These are phyloP conservation scores for Takashimella koratensis DNA, from an alignment of 1,284 basidiomycete genomes.

Conservation along the genomic window DNA sequence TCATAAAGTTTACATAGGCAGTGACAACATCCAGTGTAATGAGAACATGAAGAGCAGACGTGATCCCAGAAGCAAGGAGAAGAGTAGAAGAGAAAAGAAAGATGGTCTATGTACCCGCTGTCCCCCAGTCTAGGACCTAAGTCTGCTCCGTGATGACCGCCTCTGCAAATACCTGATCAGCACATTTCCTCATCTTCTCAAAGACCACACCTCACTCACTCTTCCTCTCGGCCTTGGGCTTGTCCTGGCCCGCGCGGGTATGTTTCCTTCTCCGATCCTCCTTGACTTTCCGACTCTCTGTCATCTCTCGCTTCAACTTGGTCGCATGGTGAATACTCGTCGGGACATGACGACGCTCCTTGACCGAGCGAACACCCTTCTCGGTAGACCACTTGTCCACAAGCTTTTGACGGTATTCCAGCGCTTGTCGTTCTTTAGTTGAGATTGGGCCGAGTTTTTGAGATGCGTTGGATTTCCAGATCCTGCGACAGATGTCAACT, in stretches of 20 bases:
- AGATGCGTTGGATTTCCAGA: constrained; percentile 93
- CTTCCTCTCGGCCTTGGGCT: constrained; percentile 89
- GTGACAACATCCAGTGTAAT: too few relatives aligned
- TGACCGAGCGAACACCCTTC: constrained; percentile 73
- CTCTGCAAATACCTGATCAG: constrained; percentile 52
- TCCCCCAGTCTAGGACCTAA: constrained; percentile 33
- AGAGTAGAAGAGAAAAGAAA: neutral
- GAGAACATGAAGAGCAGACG: too few relatives aligned
- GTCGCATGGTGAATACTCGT: constrained; percentile 83
- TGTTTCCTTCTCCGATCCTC: constrained; percentile 90
- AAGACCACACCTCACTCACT: constrained; percentile 46
- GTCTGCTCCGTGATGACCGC: constrained; percentile 74
- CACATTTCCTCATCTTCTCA: neutral
- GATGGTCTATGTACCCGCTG: neutral
- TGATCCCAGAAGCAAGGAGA: too few relatives aligned
- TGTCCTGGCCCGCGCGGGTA: constrained; percentile 74
- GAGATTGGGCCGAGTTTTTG: constrained; percentile 90
- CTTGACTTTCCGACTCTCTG: constrained; percentile 83
- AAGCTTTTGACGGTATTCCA: constrained; percentile 88
- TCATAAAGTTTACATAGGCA: too few relatives aligned
- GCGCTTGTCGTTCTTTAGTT: constrained; percentile 83
- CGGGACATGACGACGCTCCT: constrained; percentile 81
- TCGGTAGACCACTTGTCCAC: constrained; percentile 86
- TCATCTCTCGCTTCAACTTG: constrained; percentile 88
- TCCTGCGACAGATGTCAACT: too few relatives aligned